Conservation (phyloP, 106 monocot genomes). For the Phalaenopsis aphrodite region DNA sequence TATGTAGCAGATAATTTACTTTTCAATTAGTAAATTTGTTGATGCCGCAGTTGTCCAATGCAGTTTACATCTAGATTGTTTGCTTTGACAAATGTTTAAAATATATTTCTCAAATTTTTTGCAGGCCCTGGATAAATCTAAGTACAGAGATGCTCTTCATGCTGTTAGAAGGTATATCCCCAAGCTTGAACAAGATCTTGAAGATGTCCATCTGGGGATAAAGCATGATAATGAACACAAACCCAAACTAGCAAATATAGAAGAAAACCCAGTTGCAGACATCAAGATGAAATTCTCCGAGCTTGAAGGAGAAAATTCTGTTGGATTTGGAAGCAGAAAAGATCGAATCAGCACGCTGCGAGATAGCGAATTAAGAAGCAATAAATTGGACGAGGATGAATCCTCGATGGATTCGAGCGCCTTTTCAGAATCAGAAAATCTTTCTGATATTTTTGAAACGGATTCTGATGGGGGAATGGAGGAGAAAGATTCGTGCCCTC, state of each 20-base stretch:
- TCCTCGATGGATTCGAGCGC: slow-evolving; percentile 18
- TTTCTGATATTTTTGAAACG: slow-evolving; percentile 90
- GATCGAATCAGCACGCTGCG: slow-evolving; percentile 7
- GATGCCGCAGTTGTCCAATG: too few relatives aligned
- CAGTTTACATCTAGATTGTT: background rate
- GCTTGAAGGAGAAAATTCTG: slow-evolving; percentile 13
- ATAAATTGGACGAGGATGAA: slow-evolving; percentile 15
- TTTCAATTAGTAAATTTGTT: too few relatives aligned
- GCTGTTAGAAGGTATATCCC: slow-evolving; percentile 70
- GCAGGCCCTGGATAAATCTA: slow-evolving; percentile 96
- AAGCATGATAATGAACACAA: slow-evolving; percentile 30
- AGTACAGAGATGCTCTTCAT: slow-evolving; percentile 64
- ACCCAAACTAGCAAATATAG: slow-evolving; percentile 5
- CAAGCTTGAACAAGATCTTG: slow-evolving; percentile 74
- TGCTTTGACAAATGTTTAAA: background rate
- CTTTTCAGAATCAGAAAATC: slow-evolving; percentile 66
- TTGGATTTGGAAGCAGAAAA: slow-evolving; percentile 9
- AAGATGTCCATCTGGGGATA: slow-evolving; percentile 38
- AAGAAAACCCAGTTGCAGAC: slow-evolving; percentile 9
- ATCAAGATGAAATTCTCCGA: slow-evolving; percentile 3
- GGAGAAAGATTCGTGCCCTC: slow-evolving; percentile 23
- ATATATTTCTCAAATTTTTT: slow-evolving; percentile 4
- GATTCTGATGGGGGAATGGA: slow-evolving; percentile 50
- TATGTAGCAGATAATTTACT: background rate
- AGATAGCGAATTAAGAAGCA: slow-evolving; percentile 6